phyloP scores from a whole-genome alignment of 2,329 filamentous ascomycete species.

The Trichoderma simmonsii region DNA sequence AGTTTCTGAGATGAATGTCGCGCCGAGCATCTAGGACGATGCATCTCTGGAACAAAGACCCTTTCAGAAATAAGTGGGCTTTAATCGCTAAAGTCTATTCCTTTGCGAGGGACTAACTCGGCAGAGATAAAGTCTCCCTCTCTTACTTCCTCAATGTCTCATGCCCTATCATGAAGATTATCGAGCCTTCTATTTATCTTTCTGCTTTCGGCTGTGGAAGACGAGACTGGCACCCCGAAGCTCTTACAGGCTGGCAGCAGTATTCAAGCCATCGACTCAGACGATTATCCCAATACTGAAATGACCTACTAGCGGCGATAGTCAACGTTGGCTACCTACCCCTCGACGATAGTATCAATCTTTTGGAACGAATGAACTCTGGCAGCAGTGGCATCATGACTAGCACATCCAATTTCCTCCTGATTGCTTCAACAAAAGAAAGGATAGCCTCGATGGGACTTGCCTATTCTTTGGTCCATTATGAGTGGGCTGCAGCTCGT shows the following conservation, averaged over 20 bases:
- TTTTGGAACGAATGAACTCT: not conserved
- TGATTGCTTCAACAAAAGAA: not conserved
- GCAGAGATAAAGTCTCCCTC: not conserved
- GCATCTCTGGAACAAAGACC: not conserved
- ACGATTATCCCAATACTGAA: not conserved
- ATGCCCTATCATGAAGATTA: not conserved
- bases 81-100: not conserved
- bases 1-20: not conserved
- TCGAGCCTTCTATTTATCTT: not conserved
- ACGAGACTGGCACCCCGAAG: not conserved
- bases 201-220: not conserved
- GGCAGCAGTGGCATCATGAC: not conserved
- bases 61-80: not conserved
- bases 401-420: not conserved
- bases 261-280: too few species aligned
- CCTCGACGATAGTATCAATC: not conserved
- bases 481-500: not conserved
- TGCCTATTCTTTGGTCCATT: not conserved
- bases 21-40: not conserved
- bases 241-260: not conserved
- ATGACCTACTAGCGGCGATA: not conserved
- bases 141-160: not conserved
- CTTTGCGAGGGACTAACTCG: not conserved
- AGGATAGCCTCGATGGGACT: not conserved
- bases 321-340: not conserved